Evolutionary conservation across 495 filamentous ascomycete species (phyloP).

Genomic region (Podospora tetraspora): DNA sequence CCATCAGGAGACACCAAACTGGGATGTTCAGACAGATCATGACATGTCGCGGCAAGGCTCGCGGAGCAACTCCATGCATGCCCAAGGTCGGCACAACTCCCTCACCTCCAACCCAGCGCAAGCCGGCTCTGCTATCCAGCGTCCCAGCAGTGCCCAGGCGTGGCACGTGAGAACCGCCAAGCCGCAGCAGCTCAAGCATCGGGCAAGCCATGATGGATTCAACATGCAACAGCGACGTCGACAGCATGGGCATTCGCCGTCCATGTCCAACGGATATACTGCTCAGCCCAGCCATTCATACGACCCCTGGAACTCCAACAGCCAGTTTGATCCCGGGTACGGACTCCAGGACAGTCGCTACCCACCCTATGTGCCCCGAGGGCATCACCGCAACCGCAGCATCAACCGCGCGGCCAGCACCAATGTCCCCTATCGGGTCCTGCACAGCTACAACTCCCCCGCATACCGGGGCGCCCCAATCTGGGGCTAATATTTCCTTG

Average conservation of each 20-base stretch:
- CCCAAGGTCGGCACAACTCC: conserved; percentile 28
- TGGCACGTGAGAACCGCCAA: conserved; percentile 19
- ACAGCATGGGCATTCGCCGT: conserved; percentile 29
- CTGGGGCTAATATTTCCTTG: conserved; percentile 32
- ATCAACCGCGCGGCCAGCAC: conserved; percentile 20
- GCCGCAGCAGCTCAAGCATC: conserved; percentile 32
- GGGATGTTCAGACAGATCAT: conserved; percentile 31
- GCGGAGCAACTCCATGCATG: conserved; percentile 23
- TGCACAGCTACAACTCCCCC: conserved; percentile 48
- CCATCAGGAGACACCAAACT: conserved; percentile 20
- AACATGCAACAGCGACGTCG: conserved; percentile 17
- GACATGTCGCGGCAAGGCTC: conserved; percentile 26
- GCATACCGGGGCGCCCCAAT: conserved; percentile 43
- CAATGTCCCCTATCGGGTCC: conserved; percentile 36
- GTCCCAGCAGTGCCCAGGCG: conserved; percentile 22
- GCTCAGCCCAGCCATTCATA: conserved; percentile 17
- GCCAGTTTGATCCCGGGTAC: conserved; percentile 22
- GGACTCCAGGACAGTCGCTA: conserved; percentile 27
- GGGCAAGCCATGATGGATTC: conserved; percentile 40
- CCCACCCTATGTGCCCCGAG: conserved; percentile 30
- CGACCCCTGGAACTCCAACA: conserved; percentile 30
- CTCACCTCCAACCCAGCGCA: conserved; percentile 23
- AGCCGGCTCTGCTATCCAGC: conserved; percentile 19
- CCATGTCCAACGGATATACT: conserved; percentile 37
- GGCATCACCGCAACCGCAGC: conserved; percentile 38